A percentile compares a stretch with the other conserved stretches of the same genome.
These are phyloP conservation scores for Chaetothyriales sp. DNA, from an alignment of 2,329 filamentous ascomycete species.

Conservation along the genomic window DNA sequence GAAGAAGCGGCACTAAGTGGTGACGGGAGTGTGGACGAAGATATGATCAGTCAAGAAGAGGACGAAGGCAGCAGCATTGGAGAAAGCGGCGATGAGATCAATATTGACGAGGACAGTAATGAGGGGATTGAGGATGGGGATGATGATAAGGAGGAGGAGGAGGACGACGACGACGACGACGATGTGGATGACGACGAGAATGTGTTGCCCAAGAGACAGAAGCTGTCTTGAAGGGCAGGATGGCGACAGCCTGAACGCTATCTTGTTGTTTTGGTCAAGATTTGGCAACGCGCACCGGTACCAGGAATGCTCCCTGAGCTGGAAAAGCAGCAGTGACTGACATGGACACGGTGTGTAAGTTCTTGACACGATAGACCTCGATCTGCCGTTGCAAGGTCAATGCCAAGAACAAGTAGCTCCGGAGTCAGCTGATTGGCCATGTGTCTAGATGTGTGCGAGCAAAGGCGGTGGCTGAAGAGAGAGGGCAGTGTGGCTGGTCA, in stretches of 20 bases:
- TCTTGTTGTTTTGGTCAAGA: neutral
- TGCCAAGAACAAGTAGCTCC: no score
- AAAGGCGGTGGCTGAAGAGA: no score
- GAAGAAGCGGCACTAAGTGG: conserved; percentile 24
- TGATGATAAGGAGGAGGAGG: conserved; percentile 10
- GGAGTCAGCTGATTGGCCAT: no score
- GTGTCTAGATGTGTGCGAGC: no score
- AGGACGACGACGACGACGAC: conserved; percentile 7
- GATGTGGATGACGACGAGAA: conserved; percentile 11
- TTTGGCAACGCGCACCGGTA: neutral
- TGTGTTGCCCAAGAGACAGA: conserved; percentile 15
- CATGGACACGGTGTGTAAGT: neutral
- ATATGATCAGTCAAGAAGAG: conserved; percentile 15
- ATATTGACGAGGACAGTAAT: conserved; percentile 16
- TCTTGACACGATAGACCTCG: no score
- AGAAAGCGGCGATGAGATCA: conserved; percentile 16
- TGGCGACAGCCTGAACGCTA: neutral
- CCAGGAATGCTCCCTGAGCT: neutral
- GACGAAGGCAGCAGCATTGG: conserved; percentile 11
- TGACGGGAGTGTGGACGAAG: conserved; percentile 13
- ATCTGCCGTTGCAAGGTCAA: no score
- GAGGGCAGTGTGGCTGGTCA: no score
- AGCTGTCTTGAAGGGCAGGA: conserved; percentile 5
- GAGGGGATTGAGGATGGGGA: conserved; percentile 12
- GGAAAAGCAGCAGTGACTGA: neutral